Base-by-base conservation (phyloP, 306 rosid species). In the Pyrus betulifolia region DNA sequence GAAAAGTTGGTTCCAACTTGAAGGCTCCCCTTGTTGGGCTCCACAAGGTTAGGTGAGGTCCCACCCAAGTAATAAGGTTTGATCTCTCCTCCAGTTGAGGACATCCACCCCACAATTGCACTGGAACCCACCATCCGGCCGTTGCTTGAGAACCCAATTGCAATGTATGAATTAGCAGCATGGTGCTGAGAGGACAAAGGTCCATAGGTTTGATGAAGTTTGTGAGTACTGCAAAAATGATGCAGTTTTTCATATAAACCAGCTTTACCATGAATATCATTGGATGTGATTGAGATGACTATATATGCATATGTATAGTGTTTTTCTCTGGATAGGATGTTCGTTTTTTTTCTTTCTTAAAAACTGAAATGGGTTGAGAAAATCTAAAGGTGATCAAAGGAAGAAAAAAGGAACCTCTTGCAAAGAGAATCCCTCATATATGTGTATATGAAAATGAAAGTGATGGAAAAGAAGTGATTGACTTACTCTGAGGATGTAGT, bases 31-130 rank as follows among this genome's bases (percentile, higher is more conserved):
- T 71, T 76, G 70, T 87, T 78, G 22, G 88, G 84, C 28, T 63
- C 72, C 35, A 92, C 97, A 55, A 57, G 85, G 68, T 25, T 70
- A 42, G 87, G 82, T 76, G 93, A 22, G 11, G 68, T 71, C 12
- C 93, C 97, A 49, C 86, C 81, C 67, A 89, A 81, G 78, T 81
- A 85, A 38, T 89, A 92, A 55, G 77, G 90, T 30, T 81, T 89
- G 61, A 87, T 72, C 23, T 71, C 52, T 52, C 88, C 88, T 58
- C 3, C 67, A 22, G 77, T 60, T 40, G 93, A 67, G 46, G 84
- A 69, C 1, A 88, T 55, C 97, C 97, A 92, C 11, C 97, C 97
- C 63, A 92, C 96, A 42, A 92, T 68, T 68, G 97, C 96, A 83
- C 96, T 92, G 42, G 97, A 83, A 7, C 95, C 93, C 17, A 85